Evolutionary conservation across 768 basidiomycete species (phyloP).

Genomic region (Hericium alpestre): DNA sequence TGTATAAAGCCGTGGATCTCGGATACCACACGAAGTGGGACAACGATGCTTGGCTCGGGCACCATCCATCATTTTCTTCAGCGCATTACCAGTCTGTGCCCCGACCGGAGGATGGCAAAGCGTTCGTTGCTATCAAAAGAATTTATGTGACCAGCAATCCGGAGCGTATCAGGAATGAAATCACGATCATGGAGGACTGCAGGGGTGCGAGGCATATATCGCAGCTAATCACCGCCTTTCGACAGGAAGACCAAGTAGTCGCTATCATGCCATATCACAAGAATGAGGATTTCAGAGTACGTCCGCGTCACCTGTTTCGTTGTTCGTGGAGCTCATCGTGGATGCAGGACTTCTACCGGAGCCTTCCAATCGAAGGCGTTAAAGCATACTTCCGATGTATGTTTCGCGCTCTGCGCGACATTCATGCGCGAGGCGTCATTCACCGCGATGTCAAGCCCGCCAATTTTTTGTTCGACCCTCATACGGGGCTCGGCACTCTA

Average conservation of each 20-base stretch:
- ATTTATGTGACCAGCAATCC: conserved; percentile 97
- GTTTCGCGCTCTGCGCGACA: conserved; percentile 81
- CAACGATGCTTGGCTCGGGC: conserved; percentile 63
- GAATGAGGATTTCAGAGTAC: conserved; percentile 87
- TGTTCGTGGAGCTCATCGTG: not conserved
- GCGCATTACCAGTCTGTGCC: conserved; percentile 51
- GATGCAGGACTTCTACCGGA: conserved; percentile 67
- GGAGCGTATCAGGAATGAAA: conserved; percentile 84
- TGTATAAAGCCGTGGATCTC: conserved; percentile 93
- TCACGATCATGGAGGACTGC: conserved; percentile 78
- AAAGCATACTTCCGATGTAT: conserved; percentile 85
- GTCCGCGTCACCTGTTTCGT: conserved; percentile 20
- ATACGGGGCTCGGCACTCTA: conserved; percentile 71
- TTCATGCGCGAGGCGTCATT: conserved; percentile 77
- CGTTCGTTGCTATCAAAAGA: conserved; percentile 89
- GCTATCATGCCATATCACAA: conserved; percentile 89
- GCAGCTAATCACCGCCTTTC: conserved; percentile 90
- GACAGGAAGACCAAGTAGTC: conserved; percentile 84
- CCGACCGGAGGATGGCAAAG: conserved; percentile 34
- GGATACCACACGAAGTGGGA: conserved; percentile 67
- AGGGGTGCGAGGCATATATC: conserved; percentile 81
- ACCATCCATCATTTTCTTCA: conserved; percentile 50
- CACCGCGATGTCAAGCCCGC: conserved; percentile 98
- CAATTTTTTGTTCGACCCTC: conserved; percentile 90
- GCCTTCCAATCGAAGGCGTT: conserved; percentile 63